phyloP scores from a whole-genome alignment of 1,284 basidiomycete species.

The Flammula alnicola region DNA sequence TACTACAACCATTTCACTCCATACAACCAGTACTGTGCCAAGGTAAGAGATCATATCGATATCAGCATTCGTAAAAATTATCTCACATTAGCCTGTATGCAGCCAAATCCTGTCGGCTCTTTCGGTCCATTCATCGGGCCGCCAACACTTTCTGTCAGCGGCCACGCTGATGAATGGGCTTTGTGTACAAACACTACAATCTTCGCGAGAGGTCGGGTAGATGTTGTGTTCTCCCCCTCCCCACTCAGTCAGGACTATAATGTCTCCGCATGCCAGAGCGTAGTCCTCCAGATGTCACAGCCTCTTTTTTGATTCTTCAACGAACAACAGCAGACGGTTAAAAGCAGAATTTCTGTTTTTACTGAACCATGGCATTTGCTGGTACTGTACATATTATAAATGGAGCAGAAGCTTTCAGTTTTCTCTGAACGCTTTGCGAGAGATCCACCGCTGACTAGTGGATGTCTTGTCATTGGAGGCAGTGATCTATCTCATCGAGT shows the following conservation, averaged over 20 bases:
- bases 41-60: constrained; percentile 12
- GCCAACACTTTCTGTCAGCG: constrained; percentile 13
- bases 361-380: too few species aligned
- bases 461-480: too few species aligned
- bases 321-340: too few species aligned
- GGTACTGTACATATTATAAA: too few species aligned
- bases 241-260: constrained; percentile 1
- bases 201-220: background rate
- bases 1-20: background rate
- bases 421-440: too few species aligned
- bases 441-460: too few species aligned
- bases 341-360: too few species aligned
- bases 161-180: constrained; percentile 15
- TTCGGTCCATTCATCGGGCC: constrained; percentile 20
- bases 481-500: too few species aligned
- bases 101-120: constrained; percentile 17
- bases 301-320: too few species aligned
- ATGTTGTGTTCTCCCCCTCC: constrained; percentile 6
- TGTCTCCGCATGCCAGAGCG: constrained; percentile 4
- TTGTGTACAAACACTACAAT: constrained; percentile 9
- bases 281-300: constrained; percentile 8
- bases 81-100: background rate
- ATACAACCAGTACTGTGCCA: constrained; percentile 16
- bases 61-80: background rate
- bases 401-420: too few species aligned